Conservation (phyloP, 345 rosid genomes). For the Hibiscus mutabilis region DNA sequence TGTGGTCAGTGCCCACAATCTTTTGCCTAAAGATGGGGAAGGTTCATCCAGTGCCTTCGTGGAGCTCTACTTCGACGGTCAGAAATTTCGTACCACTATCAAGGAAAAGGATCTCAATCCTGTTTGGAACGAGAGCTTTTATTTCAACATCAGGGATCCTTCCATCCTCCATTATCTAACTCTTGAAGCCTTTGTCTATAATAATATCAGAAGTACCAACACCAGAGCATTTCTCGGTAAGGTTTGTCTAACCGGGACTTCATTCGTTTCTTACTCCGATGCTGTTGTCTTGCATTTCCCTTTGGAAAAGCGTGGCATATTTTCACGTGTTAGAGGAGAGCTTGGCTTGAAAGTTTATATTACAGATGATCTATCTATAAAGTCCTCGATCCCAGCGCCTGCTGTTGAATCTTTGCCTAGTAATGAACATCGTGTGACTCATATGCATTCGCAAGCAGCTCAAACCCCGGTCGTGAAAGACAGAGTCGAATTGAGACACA, state of each 20-base stretch:
- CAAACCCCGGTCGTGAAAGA: conserved; percentile 11
- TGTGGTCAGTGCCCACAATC: conserved; percentile 85
- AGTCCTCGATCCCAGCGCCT: conserved; percentile 44
- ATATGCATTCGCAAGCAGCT: conserved; percentile 8
- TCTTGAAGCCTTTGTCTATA: conserved; percentile 68
- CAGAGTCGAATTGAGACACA: conserved; percentile 40
- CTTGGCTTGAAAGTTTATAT: conserved; percentile 82
- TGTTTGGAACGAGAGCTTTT: conserved; percentile 95
- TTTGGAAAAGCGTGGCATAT: conserved; percentile 78
- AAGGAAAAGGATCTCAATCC: conserved; percentile 90
- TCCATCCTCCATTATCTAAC: conserved; percentile 67
- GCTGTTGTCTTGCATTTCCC: conserved; percentile 88
- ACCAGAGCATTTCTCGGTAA: conserved; percentile 87
- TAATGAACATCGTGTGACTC: conserved; percentile 20
- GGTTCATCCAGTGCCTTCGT: conserved; percentile 85
- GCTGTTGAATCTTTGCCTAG: conserved; percentile 23
- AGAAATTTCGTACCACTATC: conserved; percentile 70
- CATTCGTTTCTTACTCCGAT: conserved; percentile 81
- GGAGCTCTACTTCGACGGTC: conserved; percentile 87
- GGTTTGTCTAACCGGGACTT: conserved; percentile 66
- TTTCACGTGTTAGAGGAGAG: conserved; percentile 93
- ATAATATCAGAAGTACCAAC: conserved; percentile 47
- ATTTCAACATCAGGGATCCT: conserved; percentile 86
- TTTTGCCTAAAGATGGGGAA: conserved; percentile 85
- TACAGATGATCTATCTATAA: conserved; percentile 63